phyloP scores from a whole-genome alignment of 2,329 filamentous ascomycete genomes.

The Xylariaceae sp. region DNA sequence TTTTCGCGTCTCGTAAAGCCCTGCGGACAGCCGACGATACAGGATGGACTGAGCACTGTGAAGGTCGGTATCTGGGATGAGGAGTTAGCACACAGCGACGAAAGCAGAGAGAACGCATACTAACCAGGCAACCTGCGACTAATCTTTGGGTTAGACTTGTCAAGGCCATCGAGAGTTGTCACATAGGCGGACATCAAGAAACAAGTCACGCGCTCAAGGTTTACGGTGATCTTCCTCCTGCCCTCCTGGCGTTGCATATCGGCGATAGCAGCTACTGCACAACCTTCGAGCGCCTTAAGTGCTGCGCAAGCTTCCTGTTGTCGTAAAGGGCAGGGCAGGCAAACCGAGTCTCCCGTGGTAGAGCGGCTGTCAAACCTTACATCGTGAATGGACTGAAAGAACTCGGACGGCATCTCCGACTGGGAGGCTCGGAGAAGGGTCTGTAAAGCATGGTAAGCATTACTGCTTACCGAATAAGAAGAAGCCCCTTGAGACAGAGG shows the following conservation, averaged over 20 bases:
- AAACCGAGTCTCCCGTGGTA: constrained; percentile 30
- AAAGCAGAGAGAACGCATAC: constrained; percentile 28
- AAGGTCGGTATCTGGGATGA: constrained; percentile 60
- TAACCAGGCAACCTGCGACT: constrained; percentile 37
- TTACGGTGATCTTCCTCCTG: constrained; percentile 42
- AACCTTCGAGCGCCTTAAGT: constrained; percentile 55
- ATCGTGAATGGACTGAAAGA: constrained; percentile 27
- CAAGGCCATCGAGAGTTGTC: constrained; percentile 49
- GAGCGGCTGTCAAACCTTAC: constrained; percentile 31
- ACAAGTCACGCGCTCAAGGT: constrained; percentile 49
- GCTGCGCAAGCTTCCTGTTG: constrained; percentile 40
- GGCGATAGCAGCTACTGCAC: constrained; percentile 54
- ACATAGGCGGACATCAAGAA: constrained; percentile 56
- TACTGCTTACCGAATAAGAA: constrained; percentile 32
- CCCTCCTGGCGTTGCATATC: constrained; percentile 46
- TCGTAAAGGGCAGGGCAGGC: constrained; percentile 39
- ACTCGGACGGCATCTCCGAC: constrained; percentile 32
- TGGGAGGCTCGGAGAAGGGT: constrained; percentile 26
- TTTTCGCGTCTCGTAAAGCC: constrained; percentile 64
- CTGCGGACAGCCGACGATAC: constrained; percentile 68
- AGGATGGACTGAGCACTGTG: constrained; percentile 63
- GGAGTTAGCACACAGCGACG: constrained; percentile 26
- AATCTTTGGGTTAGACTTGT: constrained; percentile 43
- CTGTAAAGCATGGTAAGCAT: constrained; percentile 30
- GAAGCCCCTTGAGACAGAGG: neutral